Evolutionary conservation across 306 rosid genomes (phyloP), one percentile per base, ranked within the genome.

Genomic region (Cajanus cajan): DNA sequence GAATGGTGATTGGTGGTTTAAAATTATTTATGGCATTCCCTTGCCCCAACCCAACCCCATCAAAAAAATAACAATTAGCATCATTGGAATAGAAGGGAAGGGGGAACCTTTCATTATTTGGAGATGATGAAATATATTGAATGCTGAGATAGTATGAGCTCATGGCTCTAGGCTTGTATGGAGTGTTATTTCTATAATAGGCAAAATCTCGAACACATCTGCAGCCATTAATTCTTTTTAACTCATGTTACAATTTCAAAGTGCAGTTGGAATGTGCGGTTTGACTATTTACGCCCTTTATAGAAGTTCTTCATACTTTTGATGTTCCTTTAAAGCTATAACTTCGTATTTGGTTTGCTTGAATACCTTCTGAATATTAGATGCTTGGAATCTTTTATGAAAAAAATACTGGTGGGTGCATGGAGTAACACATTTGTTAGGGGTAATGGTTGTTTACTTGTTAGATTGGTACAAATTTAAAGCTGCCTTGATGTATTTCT

Each of bases 71-170:
- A 44, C 5, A 16, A 7, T 16, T 10, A 9, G 12, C 16, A 15
- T 4, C 36, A 36, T 50, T 50, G n/a, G n/a, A n/a, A n/a, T n/a
- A n/a, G n/a, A n/a, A n/a, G n/a, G n/a, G n/a, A n/a, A n/a, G n/a
- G n/a, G n/a, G n/a, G n/a, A n/a, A n/a, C n/a, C n/a, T n/a, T n/a
- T n/a, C n/a, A 58, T 76, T 19, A 9, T 62, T 37, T 57, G 28
- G 21, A 39, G 21, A 39, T 37, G 65, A 12, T 76, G 50, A 45
- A n/a, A n/a, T 63, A 16, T 28, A 15, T 45, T 51, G n/a, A 73
- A 65, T 71, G n/a, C 48, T 37, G 73, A 62, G 37, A 51, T 77
- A 44, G 50, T 41, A 15, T 64, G 71, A 28, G 24, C 51, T 28
- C 61, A 22, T 78, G 28, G 72, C 41, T 68, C 16, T 4, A 33